Conservation (phyloP, 495 filamentous ascomycete genomes). For the Neurospora sp. region DNA sequence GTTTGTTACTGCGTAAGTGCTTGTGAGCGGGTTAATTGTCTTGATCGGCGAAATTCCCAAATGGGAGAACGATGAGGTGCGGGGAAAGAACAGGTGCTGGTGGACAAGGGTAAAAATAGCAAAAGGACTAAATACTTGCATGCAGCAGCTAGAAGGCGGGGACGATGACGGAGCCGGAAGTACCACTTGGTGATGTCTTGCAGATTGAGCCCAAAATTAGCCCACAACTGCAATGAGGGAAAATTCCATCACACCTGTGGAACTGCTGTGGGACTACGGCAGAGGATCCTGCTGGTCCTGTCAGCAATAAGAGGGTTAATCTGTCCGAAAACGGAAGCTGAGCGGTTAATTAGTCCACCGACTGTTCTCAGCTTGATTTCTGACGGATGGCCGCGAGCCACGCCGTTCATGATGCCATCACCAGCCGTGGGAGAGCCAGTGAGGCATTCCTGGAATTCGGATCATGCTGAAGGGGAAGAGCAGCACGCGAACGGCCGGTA, state of each 20-base stretch:
- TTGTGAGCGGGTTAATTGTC: background rate
- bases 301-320: slow-evolving; percentile 2
- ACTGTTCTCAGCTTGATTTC: background rate
- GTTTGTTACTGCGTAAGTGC: background rate
- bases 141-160: background rate
- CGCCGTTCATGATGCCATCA: background rate
- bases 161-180: background rate
- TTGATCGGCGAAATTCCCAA: background rate
- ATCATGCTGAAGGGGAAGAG: background rate
- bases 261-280: background rate
- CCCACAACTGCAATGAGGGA: slow-evolving; percentile 14
- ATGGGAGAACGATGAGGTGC: background rate
- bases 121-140: slow-evolving; percentile 8
- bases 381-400: background rate
- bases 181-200: background rate
- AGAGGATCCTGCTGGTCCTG: background rate
- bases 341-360: slow-evolving; percentile 26
- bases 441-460: background rate
- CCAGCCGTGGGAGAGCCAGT: background rate
- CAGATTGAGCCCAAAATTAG: slow-evolving; percentile 19
- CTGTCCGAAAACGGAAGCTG: slow-evolving; percentile 8
- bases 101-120: slow-evolving; percentile 9
- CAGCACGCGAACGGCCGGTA: background rate
- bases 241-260: slow-evolving; percentile 13
- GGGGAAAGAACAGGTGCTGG: background rate